Conservation (phyloP, 1,284 basidiomycete genomes). For the Trametes sp. region DNA sequence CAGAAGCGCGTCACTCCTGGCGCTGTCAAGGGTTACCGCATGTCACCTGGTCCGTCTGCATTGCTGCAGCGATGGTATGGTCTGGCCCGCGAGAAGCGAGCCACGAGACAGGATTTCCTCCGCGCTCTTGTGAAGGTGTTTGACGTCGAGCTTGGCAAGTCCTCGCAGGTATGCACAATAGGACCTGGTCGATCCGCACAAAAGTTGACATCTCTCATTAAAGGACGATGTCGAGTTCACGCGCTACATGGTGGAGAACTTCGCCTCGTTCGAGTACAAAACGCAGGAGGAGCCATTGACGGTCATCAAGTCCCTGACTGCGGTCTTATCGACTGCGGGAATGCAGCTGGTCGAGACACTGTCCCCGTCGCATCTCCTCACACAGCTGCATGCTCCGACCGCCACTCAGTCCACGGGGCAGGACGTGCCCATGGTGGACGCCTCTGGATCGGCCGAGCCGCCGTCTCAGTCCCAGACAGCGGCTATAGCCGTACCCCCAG, state of each 20-base stretch:
- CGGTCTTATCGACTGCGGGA: constrained; percentile 84
- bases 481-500: constrained; percentile 16
- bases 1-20: constrained; percentile 67
- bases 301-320: constrained; percentile 84
- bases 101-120: constrained; percentile 85
- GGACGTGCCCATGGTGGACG: constrained; percentile 22
- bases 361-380: constrained; percentile 73
- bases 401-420: constrained; percentile 2
- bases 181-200: background rate
- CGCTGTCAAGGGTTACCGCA: constrained; percentile 65
- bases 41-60: constrained; percentile 65
- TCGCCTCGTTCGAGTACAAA: constrained; percentile 92
- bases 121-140: constrained; percentile 84
- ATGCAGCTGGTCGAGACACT: constrained; percentile 78
- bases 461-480: constrained; percentile 7
- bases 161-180: constrained; percentile 51
- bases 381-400: constrained; percentile 57
- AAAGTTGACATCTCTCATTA: background rate
- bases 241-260: constrained; percentile 94
- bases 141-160: constrained; percentile 64
- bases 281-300: constrained; percentile 92
- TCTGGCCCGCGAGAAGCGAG: constrained; percentile 89
- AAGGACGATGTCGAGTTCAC: constrained; percentile 85
- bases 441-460: constrained; percentile 3
- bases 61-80: constrained; percentile 91